phyloP scores from a whole-genome alignment of 1,284 basidiomycete species.

The Ceratobasidium sp. region DNA sequence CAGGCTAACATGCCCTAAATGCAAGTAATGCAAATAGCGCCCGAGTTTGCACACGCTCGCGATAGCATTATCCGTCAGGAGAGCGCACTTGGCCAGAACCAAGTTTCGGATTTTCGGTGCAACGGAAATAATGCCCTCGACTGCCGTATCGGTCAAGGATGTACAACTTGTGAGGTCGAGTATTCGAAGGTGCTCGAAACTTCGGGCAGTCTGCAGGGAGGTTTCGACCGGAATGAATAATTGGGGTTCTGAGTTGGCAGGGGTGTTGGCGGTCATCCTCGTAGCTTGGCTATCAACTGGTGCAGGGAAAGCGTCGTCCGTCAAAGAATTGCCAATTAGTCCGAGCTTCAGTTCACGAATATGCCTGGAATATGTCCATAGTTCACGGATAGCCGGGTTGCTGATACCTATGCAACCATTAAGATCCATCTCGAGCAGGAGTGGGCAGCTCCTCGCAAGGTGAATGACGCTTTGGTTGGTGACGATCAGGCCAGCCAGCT shows the following conservation, averaged over 20 bases:
- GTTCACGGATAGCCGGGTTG: constrained; percentile 80
- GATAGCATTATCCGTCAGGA: constrained; percentile 87
- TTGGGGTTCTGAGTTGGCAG: constrained; percentile 54
- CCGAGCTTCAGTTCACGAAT: constrained; percentile 93
- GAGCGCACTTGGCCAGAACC: constrained; percentile 89
- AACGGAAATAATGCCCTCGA: constrained; percentile 89
- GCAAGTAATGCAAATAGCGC: constrained; percentile 93
- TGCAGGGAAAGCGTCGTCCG: constrained; percentile 88
- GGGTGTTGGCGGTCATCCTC: constrained; percentile 58
- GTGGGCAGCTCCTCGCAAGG: constrained; percentile 83
- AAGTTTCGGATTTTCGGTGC: constrained; percentile 93
- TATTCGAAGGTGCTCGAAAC: constrained; percentile 86
- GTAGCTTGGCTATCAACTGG: constrained; percentile 53
- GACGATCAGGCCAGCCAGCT: constrained; percentile 82
- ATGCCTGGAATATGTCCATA: constrained; percentile 83
- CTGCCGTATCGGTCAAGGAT: constrained; percentile 84
- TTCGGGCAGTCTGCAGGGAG: constrained; percentile 70
- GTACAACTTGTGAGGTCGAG: constrained; percentile 90
- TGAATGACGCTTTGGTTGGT: constrained; percentile 84
- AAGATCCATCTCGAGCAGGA: constrained; percentile 94
- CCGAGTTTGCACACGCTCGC: constrained; percentile 89
- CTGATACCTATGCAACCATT: constrained; percentile 84
- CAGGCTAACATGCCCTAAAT: constrained; percentile 88
- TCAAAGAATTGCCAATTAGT: constrained; percentile 76
- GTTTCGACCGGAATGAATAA: constrained; percentile 43